Evolutionary conservation across 139 green algal genomes (phyloP), one percentile per base, ranked within the genome.

Genomic region (Tetradesmus lagerheimii): DNA sequence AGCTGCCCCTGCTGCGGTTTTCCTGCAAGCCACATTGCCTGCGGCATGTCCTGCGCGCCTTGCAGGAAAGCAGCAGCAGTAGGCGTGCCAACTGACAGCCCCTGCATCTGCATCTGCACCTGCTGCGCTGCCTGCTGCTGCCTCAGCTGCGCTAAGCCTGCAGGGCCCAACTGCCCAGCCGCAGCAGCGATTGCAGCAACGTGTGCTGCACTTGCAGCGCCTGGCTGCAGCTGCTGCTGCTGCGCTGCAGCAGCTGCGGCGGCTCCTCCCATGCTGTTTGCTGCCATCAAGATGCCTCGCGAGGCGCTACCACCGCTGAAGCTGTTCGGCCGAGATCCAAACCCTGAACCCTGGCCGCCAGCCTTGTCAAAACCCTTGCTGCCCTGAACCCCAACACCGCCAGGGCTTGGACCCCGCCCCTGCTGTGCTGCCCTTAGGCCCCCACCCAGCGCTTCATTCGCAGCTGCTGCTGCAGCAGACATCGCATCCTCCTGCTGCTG

Each of bases 71-170:
- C 39, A 35, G 57, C 57, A 39, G 82, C 82, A 38, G 35, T 43
- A 86, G 80, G 80, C 64, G 80, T 74, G 20, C 80, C 82, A 4
- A 87, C 53, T 15, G 83, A 14, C 12, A 80, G 27, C 5, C 64
- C 83, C 64, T 88, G 83, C 83, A 88, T 88, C 50, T 88, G 83
- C 83, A 80, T 43, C 43, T 80, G 66, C 12, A 74, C 41, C 67
- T 74, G 67, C 67, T 75, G 76, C 37, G 18, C 20, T 64, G 78
- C 37, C 78, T 64, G 86, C 75, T 45, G 45, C 86, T 83, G 86
- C 82, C 35, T 45, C 75, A 62, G 39, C 74, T 84, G 75, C 35
- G 20, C 43, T 25, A 45, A 23, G 14, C 43, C 75, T 11, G 1
- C 85, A 35, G 23, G 64, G 2, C 41, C 85, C n/a, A 75, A 8